Evolutionary conservation across 208 protist genomes (phyloP).

Genomic region (Willaertia magna): DNA sequence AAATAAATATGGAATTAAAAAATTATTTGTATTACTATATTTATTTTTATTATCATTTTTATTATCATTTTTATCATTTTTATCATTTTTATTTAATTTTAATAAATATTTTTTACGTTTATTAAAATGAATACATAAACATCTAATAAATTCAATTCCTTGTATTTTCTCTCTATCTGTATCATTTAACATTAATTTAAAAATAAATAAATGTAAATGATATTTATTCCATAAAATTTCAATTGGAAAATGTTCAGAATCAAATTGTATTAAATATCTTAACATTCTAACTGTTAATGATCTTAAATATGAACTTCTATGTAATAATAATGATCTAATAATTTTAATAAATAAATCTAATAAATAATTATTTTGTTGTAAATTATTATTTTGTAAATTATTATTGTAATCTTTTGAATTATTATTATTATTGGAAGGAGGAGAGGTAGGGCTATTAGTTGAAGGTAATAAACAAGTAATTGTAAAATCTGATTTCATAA

Average conservation of each 20-base stretch:
- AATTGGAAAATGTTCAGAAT: neutral
- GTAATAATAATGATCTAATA: neutral
- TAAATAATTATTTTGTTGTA: neutral
- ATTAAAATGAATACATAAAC: neutral
- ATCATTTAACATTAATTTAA: neutral
- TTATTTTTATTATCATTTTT: no score
- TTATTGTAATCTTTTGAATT: no score
- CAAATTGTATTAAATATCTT: neutral
- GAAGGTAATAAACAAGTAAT: neutral
- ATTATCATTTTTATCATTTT: no score
- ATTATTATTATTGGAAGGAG: neutral
- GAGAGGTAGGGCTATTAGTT: neutral
- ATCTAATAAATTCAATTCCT: neutral
- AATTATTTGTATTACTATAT: neutral
- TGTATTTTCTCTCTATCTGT: neutral
- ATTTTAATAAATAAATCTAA: conserved; percentile 1
- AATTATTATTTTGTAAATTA: no score
- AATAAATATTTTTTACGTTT: neutral
- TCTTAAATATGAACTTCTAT: conserved; percentile 3
- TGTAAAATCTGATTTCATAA: neutral
- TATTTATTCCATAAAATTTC: neutral
- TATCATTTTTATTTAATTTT: no score
- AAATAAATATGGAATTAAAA: neutral
- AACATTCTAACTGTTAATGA: neutral
- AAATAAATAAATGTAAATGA: conserved; percentile 2